phyloP scores from a whole-genome alignment of 352 stramenopile species.

The Blastocystis sp. region DNA sequence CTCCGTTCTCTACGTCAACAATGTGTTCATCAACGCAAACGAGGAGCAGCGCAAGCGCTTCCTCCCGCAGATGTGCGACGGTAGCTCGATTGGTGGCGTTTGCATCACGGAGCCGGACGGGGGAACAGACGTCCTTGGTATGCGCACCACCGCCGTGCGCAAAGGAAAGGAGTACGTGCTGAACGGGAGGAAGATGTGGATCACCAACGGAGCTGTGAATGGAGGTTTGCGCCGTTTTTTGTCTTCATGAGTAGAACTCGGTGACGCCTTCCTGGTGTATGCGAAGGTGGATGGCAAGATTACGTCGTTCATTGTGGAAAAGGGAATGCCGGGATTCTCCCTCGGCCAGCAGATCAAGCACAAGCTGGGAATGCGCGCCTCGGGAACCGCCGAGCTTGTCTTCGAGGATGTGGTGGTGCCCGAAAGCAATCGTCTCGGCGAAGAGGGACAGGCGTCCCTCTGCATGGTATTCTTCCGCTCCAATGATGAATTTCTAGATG shows the following conservation, averaged over 20 bases:
- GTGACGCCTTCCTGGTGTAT: constrained; percentile 96
- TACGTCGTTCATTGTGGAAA: constrained; percentile 95
- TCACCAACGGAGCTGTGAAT: constrained; percentile 96
- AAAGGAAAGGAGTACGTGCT: constrained; percentile 85
- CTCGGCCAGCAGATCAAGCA: constrained; percentile 95
- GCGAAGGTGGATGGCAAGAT: constrained; percentile 80
- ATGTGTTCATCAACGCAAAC: constrained; percentile 74
- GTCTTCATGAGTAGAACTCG: constrained; percentile 80
- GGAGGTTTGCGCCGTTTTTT: constrained; percentile 72
- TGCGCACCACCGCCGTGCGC: constrained; percentile 78
- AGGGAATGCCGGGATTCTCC: constrained; percentile 89
- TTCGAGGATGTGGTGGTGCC: constrained; percentile 91
- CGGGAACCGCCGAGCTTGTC: constrained; percentile 93
- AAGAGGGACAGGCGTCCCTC: constrained; percentile 78
- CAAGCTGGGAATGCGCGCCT: constrained; percentile 95
- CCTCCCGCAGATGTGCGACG: constrained; percentile 85
- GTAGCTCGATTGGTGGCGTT: constrained; percentile 93
- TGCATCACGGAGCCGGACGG: constrained; percentile 95
- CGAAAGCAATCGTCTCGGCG: constrained; percentile 85
- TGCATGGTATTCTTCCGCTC: constrained; percentile 79
- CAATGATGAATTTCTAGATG: constrained; percentile 79
- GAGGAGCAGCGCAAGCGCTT: constrained; percentile 72
- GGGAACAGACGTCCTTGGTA: constrained; percentile 80
- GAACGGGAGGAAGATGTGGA: constrained; percentile 95
- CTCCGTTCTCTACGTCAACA: constrained; percentile 78